phyloP scores from a whole-genome alignment of 2,329 filamentous ascomycete genomes.

The Cladobotryum mycophilum region DNA sequence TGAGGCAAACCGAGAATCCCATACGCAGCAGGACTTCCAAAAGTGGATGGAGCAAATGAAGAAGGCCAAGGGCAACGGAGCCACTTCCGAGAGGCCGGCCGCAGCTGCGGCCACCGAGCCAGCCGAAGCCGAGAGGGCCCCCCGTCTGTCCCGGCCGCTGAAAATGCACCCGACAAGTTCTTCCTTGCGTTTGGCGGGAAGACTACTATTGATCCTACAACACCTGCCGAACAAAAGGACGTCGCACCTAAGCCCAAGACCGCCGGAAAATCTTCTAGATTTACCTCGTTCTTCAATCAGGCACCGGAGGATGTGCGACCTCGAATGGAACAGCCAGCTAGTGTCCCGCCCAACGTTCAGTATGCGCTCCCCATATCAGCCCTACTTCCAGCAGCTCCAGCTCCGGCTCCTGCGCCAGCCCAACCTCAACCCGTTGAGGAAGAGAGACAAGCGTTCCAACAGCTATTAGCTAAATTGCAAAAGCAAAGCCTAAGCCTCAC shows the following conservation, averaged over 20 bases:
- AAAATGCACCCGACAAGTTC: constrained; percentile 69
- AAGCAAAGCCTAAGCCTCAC: constrained; percentile 44
- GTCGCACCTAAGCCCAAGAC: constrained; percentile 48
- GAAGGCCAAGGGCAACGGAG: constrained; percentile 45
- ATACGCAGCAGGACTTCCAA: constrained; percentile 87
- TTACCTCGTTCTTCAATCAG: constrained; percentile 68
- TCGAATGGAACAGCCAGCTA: constrained; percentile 42
- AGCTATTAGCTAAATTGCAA: constrained; percentile 76
- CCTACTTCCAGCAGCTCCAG: background rate
- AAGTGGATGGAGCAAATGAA: constrained; percentile 93
- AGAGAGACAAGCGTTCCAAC: constrained; percentile 81
- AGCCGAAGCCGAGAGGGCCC: constrained; percentile 49
- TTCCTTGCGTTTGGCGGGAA: constrained; percentile 53
- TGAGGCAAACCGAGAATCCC: constrained; percentile 62
- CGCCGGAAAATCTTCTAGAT: constrained; percentile 66
- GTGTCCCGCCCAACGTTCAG: constrained; percentile 4
- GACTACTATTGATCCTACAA: constrained; percentile 41
- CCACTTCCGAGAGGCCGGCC: constrained; percentile 20
- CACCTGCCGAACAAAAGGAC: constrained; percentile 42
- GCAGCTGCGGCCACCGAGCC: constrained; percentile 31
- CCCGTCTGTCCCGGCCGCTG: constrained; percentile 56
- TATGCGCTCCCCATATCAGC: constrained; percentile 13
- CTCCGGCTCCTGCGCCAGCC: background rate
- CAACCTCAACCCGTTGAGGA: constrained; percentile 44
- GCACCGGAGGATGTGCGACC: constrained; percentile 45